Percentiles rank a stretch among this genome's conserved stretches.
phyloP scores from a whole-genome alignment of 2,329 filamentous ascomycete genomes.

The Coniella vitis region DNA sequence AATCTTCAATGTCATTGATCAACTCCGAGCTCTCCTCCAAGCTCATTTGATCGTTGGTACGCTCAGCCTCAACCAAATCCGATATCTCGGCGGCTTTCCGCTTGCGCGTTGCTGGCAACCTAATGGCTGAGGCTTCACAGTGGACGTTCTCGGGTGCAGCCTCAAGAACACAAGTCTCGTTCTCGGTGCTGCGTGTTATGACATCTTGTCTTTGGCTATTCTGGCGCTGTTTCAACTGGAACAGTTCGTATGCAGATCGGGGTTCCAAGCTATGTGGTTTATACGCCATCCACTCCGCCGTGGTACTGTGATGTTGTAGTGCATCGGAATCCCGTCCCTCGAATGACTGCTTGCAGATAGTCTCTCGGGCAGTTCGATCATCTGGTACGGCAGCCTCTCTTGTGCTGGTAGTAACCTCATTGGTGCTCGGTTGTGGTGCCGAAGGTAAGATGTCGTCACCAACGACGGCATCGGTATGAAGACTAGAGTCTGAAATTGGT shows the following conservation, averaged over 20 bases:
- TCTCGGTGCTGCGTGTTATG: neutral
- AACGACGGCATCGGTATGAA: too few species aligned
- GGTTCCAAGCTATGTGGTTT: neutral
- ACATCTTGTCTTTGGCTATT: neutral
- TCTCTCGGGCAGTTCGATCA: too few species aligned
- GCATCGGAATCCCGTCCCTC: too few species aligned
- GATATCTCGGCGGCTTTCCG: slow-evolving; percentile 14
- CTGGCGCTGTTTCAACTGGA: neutral
- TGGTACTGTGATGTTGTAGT: neutral
- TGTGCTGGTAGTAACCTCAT: too few species aligned
- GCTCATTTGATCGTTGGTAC: neutral
- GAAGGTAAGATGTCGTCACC: too few species aligned
- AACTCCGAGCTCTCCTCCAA: too few species aligned
- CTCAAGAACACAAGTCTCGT: neutral
- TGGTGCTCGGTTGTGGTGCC: too few species aligned
- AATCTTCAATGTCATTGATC: neutral
- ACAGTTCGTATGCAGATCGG: slow-evolving; percentile 9
- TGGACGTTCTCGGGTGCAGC: neutral
- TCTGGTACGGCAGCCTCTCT: too few species aligned
- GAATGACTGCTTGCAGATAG: too few species aligned
- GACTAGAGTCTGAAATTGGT: too few species aligned
- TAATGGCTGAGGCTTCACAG: too few species aligned
- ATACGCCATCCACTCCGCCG: neutral
- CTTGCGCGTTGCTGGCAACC: neutral
- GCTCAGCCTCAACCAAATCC: slow-evolving; percentile 1